Conservation (phyloP, 2,329 filamentous ascomycete genomes). For the Mycosphaerella sp. region DNA sequence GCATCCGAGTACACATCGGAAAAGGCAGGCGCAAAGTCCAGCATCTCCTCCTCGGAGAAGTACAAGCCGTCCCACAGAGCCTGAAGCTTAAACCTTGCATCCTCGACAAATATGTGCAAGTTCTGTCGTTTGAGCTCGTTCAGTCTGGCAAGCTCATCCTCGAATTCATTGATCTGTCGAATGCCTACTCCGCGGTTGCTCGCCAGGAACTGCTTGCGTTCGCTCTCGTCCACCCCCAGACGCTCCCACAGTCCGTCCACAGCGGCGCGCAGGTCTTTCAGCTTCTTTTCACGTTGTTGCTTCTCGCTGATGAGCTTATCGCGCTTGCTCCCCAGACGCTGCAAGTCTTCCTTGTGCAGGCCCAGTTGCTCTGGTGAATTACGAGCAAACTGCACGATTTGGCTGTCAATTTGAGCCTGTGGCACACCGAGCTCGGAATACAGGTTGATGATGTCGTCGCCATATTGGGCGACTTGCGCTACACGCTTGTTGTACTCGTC, state of each 20-base stretch:
- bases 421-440: slow-evolving; percentile 96
- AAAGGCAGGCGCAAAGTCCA: slow-evolving; percentile 94
- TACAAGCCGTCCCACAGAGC: slow-evolving; percentile 93
- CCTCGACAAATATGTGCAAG: slow-evolving; percentile 90
- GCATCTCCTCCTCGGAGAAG: slow-evolving; percentile 97
- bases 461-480: slow-evolving; percentile 63
- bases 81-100: slow-evolving; percentile 82
- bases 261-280: slow-evolving; percentile 66
- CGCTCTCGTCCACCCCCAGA: slow-evolving; percentile 71
- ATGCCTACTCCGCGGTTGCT: slow-evolving; percentile 85
- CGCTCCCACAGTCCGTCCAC: slow-evolving; percentile 90
- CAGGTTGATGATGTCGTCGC: slow-evolving; percentile 82
- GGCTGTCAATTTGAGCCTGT: slow-evolving; percentile 81
- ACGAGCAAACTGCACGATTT: slow-evolving; percentile 82
- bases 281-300: slow-evolving; percentile 67
- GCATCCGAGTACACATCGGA: slow-evolving; percentile 90
- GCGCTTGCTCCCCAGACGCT: slow-evolving; percentile 62
- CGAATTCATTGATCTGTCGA: slow-evolving; percentile 89
- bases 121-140: slow-evolving; percentile 95
- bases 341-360: slow-evolving; percentile 78
- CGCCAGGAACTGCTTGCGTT: slow-evolving; percentile 79
- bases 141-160: slow-evolving; percentile 77
- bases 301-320: slow-evolving; percentile 88
- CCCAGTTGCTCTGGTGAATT: slow-evolving; percentile 91
- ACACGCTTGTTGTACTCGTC: slow-evolving; percentile 90